Base-by-base conservation (phyloP, 495 filamentous ascomycete species). In the Aspergillus sclerotiicarbonarius region DNA sequence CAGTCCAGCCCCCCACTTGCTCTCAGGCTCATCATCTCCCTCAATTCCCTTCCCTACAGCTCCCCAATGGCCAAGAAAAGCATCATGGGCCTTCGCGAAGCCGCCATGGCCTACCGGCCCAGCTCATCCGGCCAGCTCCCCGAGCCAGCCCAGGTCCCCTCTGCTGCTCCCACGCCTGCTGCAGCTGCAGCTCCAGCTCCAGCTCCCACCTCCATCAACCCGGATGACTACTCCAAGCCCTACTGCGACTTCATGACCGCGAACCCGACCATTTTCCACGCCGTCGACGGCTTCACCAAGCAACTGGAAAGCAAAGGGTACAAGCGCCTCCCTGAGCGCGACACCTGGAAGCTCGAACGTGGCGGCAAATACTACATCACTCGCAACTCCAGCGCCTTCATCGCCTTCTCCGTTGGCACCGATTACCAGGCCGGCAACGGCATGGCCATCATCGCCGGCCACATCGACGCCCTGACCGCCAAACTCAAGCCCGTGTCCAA, bases 231-330 rank as follows among this genome's bases (percentile, higher is more conserved):
- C 70, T 85, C 90, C 4, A 80, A 91, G 68, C 90, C 92, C 0
- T 98, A 95, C 76, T 83, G 87, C 66, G 84, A 90, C 25, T 98
- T 96, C 68, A 85, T 97, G 77, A 89, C 86, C 58, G 75, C 86
- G 29, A 96, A 96, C 68, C 93, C 94, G 0, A 98, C 94, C 8
- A 85, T 96, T 44, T 98, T 93, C 69, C 94, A 98, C 65, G 84
- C 90, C 10, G 90, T 96, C 29, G 80, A 81, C 56, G 82, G 87
- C 60, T 90, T 95, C 66, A 83, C 86, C 59, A 78, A 84, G 62
- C 82, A 90, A 59, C 83, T 96, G 49, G 76, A 83, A 59, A 78
- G 79, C 21, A 74, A 83, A 29, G 92, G 90, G 41, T 98, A 89
- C 74, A 81, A 75, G 58, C 84, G 86, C 77, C 85, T 98, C 16